Percentiles rank a stretch among this genome's conserved stretches.
phyloP scores from a whole-genome alignment of 441 rosid genomes.

The Arabidopsis lyrata region DNA sequence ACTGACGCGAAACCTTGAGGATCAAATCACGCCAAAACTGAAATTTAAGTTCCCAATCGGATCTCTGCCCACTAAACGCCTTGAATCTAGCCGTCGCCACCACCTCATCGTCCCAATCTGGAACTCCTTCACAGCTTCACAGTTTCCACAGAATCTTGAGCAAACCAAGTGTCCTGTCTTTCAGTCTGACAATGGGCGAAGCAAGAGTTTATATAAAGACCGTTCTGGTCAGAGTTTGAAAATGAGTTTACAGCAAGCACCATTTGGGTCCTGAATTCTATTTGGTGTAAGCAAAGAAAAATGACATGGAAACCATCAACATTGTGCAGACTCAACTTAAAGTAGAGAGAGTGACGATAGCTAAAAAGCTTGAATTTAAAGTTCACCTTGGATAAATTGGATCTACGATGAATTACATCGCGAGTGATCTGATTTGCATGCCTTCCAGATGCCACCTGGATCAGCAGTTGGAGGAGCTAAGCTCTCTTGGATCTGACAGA shows the following conservation, averaged over 20 bases:
- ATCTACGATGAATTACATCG: conserved; percentile 73
- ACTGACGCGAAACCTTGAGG: conserved; percentile 60
- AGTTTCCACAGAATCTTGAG: conserved; percentile 78
- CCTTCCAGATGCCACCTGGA: conserved; percentile 82
- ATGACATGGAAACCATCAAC: conserved; percentile 13
- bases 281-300: conserved; percentile 27
- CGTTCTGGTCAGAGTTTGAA: conserved; percentile 64
- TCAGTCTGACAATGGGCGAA: conserved; percentile 96
- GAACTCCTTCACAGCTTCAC: conserved; percentile 54
- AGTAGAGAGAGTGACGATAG: conserved; percentile 10
- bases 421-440: conserved; percentile 74
- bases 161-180: conserved; percentile 95
- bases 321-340: conserved; percentile 21
- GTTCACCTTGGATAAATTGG: conserved; percentile 80
- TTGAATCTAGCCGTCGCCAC: conserved; percentile 79
- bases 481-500: conserved; percentile 67
- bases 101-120: conserved; percentile 84
- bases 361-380: neutral
- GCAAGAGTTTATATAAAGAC: conserved; percentile 86
- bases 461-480: conserved; percentile 92
- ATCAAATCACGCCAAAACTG: conserved; percentile 79
- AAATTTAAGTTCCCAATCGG: conserved; percentile 82
- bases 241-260: conserved; percentile 60
- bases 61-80: conserved; percentile 88
- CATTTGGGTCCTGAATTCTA: conserved; percentile 89